A percentile compares a stretch with the other conserved stretches of the same genome.
Evolutionary conservation across 1,284 basidiomycete genomes (phyloP).

Genomic region (Melampsora americana): DNA sequence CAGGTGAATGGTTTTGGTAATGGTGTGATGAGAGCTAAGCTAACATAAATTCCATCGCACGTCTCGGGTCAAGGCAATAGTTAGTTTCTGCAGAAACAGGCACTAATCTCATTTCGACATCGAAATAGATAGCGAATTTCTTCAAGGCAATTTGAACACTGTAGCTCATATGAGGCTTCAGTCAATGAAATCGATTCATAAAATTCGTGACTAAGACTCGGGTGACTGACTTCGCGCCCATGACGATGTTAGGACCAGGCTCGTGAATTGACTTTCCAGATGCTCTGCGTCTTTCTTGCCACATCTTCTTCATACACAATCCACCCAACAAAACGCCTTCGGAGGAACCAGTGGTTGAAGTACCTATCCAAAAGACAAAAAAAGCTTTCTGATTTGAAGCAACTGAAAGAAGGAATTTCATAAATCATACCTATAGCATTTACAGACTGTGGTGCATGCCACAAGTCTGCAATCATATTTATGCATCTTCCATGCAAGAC

Average conservation of each 20-base stretch:
- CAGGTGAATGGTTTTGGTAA: background rate
- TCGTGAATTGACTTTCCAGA: conserved; percentile 80
- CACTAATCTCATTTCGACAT: conserved; percentile 75
- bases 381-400: background rate
- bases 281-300: conserved; percentile 83
- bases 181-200: background rate
- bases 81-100: conserved; percentile 71
- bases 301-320: conserved; percentile 87
- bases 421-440: conserved; percentile 65
- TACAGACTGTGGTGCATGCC: conserved; percentile 75
- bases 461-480: conserved; percentile 83
- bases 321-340: conserved; percentile 79
- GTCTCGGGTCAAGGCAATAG: conserved; percentile 78
- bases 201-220: background rate
- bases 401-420: too few species aligned
- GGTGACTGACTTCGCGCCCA: conserved; percentile 49
- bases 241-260: conserved; percentile 63
- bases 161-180: conserved; percentile 48
- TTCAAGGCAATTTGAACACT: conserved; percentile 76
- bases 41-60: conserved; percentile 73
- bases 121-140: conserved; percentile 77
- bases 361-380: conserved; percentile 53
- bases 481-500: conserved; percentile 57
- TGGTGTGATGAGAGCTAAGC: too few species aligned
- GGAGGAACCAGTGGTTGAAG: conserved; percentile 88